Evolutionary conservation across 495 filamentous ascomycete species (phyloP), one percentile per base, ranked within the genome.

Genomic region (Penicillium antarcticum): DNA sequence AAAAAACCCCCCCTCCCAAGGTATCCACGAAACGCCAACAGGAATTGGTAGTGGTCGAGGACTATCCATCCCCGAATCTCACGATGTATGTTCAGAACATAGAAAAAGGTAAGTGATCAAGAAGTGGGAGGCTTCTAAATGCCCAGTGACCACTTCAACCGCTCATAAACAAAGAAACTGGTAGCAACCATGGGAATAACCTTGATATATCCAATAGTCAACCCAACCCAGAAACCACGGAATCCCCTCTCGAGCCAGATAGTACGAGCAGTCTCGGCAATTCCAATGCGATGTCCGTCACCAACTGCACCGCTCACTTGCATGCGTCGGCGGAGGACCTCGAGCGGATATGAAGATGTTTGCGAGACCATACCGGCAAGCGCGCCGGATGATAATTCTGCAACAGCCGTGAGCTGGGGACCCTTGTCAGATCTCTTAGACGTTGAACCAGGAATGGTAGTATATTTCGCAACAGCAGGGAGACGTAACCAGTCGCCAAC

Each of bases 151-250:
- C 75, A 80, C 75, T 92, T 96, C 53, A 84, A 69, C 58, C 92
- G 77, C 72, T 97, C 92, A 57, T 97, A 97, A 8, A 85, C 83
- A 57, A 80, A 82, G 60, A 84, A 84, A 43, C 84, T 85, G 37
- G 87, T 87, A 26, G 94, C 94, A 49, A 72, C 83, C 89, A 98
- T 88, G 2, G 94, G 94, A 45, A 97, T 74, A 48, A 98, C 82
- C 74, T 98, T 98, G 49, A 90, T 76, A 62, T 98, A 98, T 11
- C 94, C 94, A 65, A 98, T 97, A 4, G 87, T 88, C 66, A 98
- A 69, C 1, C 94, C 94, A 18, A 97, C 87, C 72, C 86, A 98
- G 69, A 95, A 98, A 1, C 94, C 94, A 31, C 80, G 76, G 54
- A 87, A 73, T 1, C 94, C 95, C 16, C 76, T 77, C 70, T 94